Base-by-base conservation (phyloP, 441 rosid species). In the Corymbia calophylla region DNA sequence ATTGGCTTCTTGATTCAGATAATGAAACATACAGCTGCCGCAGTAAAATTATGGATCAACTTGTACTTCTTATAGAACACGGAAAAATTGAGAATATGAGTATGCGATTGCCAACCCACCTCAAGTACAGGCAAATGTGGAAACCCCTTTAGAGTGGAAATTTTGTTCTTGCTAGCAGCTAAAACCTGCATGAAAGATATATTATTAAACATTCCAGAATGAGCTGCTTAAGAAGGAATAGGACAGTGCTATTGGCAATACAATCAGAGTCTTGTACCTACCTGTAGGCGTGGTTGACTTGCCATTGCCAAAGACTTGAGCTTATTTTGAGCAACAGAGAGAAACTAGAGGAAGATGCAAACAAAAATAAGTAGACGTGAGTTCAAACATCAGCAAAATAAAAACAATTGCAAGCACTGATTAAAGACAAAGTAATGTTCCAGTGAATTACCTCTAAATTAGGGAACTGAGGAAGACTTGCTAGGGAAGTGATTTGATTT, bases 211-310 rank as follows among this genome's bases (percentile, higher is more conserved):
- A 44, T 23, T 23, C 53, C n/a, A 77, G 51, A 13, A 77, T 23
- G 51, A 77, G 53, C n/a, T 44, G 51, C 84, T 77, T 23, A 77
- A 77, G 84, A 77, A 77, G 84, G 51, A 77, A 77, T 44, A 11
- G 84, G 6, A 2, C 44, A 15, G 49, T 44, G 84, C n/a, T 44
- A 77, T 77, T 77, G 84, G 51, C 84, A 77, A 21, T 77, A 77
- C 53, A 77, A 68, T 10, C 77, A 18, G 86, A 89, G 93, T 91
- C 77, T 88, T 39, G 64, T 58, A 91, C 91, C 91, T 91, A 97
- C 99, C 99, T 98, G 99, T 60, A 98, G 95, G 92, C 99, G 96
- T 87, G 99, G 99, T 93, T 98, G 99, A 92, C 97, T 97, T 93
- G 99, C 99, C 99, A 98, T 97, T 88, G 99, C 94, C 90, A 98